phyloP scores from a whole-genome alignment of 805 yeast genomes.

The Schizosaccharomyces osmophilus region DNA sequence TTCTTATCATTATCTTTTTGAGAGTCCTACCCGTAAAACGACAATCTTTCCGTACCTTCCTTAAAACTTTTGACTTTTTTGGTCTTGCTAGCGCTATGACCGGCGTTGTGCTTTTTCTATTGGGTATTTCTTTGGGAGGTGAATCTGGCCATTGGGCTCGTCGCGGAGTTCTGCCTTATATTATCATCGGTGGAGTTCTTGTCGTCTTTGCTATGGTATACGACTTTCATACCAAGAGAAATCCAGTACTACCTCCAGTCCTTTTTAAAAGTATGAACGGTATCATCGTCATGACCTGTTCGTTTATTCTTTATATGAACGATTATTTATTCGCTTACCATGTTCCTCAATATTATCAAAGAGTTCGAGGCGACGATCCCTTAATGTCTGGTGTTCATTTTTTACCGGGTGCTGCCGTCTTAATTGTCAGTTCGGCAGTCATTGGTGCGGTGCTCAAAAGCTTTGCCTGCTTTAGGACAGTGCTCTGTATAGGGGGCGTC shows the following conservation, averaged over 20 bases:
- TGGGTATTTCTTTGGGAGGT: slow-evolving; percentile 34
- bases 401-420: slow-evolving; percentile 21
- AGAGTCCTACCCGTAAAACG: slow-evolving; percentile 19
- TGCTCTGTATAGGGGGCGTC: slow-evolving; percentile 12
- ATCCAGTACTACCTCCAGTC: slow-evolving; percentile 25
- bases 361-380: slow-evolving; percentile 19
- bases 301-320: slow-evolving; percentile 20
- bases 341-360: slow-evolving; percentile 28
- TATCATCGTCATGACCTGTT: slow-evolving; percentile 17
- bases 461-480: slow-evolving; percentile 15
- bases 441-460: slow-evolving; percentile 19
- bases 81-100: slow-evolving; percentile 23
- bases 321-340: slow-evolving; percentile 13
- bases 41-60: slow-evolving; percentile 18
- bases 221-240: slow-evolving; percentile 15
- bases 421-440: slow-evolving; percentile 17
- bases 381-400: slow-evolving; percentile 23
- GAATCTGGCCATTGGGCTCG: slow-evolving; percentile 28
- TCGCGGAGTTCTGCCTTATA: slow-evolving; percentile 25
- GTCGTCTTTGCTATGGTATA: slow-evolving; percentile 13
- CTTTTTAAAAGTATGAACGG: slow-evolving; percentile 19
- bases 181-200: slow-evolving; percentile 21
- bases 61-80: slow-evolving; percentile 23
- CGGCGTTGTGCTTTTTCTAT: slow-evolving; percentile 22
- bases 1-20: slow-evolving; percentile 18